These are phyloP conservation scores for Cantharellus anzutake DNA, from an alignment of 768 basidiomycete genomes.

Conservation along the genomic window DNA sequence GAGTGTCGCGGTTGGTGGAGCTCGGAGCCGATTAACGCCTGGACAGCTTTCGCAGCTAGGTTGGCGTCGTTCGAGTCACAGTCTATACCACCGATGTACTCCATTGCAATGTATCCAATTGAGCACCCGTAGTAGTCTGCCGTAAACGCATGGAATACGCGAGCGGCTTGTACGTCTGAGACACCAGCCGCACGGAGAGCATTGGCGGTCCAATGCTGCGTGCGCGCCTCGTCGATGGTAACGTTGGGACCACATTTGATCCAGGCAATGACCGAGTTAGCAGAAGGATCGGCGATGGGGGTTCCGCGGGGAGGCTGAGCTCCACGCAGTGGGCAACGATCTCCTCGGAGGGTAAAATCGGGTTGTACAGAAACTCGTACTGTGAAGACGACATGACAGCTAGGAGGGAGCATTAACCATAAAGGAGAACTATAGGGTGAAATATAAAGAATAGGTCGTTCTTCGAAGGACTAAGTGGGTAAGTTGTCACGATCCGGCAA, in stretches of 20 bases:
- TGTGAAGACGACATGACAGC: neutral
- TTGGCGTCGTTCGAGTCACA: neutral
- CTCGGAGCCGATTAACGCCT: slow-evolving; percentile 1
- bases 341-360: neutral
- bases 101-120: slow-evolving; percentile 2
- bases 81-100: neutral
- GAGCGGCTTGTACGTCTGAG: neutral
- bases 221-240: neutral
- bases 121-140: neutral
- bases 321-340: neutral
- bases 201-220: slow-evolving; percentile 1
- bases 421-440: neutral
- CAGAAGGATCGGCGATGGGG: neutral
- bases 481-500: too few relatives aligned
- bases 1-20: neutral
- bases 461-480: too few relatives aligned
- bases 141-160: neutral
- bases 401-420: neutral
- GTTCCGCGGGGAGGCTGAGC: neutral
- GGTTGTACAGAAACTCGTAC: neutral
- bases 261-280: neutral
- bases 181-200: neutral
- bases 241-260: slow-evolving; percentile 2
- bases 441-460: too few relatives aligned
- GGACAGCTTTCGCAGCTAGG: neutral